A percentile compares a stretch with the other conserved stretches of the same genome.
phyloP scores from a whole-genome alignment of 208 protist species.

The Ichthyophonus hoferi region DNA sequence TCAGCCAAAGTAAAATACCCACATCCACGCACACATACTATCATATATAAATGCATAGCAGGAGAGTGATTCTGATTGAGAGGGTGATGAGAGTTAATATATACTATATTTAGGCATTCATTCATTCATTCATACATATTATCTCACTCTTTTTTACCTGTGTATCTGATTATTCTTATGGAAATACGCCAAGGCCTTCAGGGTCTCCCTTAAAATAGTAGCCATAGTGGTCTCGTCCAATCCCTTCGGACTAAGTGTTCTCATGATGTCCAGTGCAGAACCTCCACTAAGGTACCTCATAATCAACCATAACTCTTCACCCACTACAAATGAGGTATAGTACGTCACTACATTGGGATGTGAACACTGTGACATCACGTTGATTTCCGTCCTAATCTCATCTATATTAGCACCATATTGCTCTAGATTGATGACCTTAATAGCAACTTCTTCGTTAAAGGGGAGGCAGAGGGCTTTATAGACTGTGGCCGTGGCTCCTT shows the following conservation, averaged over 20 bases:
- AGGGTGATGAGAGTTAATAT: not conserved
- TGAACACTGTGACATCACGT: constrained; percentile 42
- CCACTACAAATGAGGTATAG: constrained; percentile 45
- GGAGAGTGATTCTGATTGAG: not conserved
- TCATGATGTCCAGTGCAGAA: constrained; percentile 46
- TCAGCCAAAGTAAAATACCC: not conserved
- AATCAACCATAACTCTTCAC: constrained; percentile 49
- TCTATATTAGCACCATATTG: constrained; percentile 48
- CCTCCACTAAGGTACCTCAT: constrained; percentile 48
- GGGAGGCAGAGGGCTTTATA: constrained; percentile 30
- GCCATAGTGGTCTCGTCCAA: constrained; percentile 44
- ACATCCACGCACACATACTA: not conserved
- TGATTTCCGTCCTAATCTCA: constrained; percentile 47
- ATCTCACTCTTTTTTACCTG: constrained; percentile 24
- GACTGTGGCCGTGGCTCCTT: constrained; percentile 43
- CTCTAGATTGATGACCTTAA: constrained; percentile 54
- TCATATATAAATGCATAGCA: not conserved
- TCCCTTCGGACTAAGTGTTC: constrained; percentile 15
- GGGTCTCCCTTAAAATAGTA: constrained; percentile 42
- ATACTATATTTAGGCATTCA: too few relatives aligned
- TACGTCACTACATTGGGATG: constrained; percentile 48
- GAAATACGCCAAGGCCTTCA: constrained; percentile 51
- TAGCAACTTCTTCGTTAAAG: constrained; percentile 32
- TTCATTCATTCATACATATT: too few relatives aligned
- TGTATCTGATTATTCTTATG: constrained; percentile 48